Percentiles rank a stretch among this genome's conserved stretches.
Conservation (phyloP, 169 alveolate genomes). For the Perkinsus olseni region DNA sequence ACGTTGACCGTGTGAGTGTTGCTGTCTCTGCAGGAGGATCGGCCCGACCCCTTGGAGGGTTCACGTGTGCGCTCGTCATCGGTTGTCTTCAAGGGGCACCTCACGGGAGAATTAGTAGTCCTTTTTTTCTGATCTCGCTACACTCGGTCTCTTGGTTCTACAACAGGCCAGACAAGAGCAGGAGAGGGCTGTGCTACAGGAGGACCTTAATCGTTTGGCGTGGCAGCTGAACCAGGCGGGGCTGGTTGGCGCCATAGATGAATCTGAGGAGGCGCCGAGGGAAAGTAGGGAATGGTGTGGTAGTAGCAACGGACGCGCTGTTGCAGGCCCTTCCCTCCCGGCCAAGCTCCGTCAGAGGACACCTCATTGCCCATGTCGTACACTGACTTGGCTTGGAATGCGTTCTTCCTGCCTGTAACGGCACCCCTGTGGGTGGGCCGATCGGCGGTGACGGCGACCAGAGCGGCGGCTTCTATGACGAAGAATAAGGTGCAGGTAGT, state of each 20-base stretch:
- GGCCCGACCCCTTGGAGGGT: neutral
- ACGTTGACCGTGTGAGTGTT: neutral
- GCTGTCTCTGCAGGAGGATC: no score
- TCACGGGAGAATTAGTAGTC: neutral
- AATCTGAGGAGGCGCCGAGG: no score
- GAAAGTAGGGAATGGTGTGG: no score
- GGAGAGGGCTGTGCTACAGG: neutral
- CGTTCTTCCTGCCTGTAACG: neutral
- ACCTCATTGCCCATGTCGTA: neutral
- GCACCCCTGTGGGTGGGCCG: neutral
- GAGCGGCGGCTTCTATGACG: neutral
- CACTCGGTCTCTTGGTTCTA: no score
- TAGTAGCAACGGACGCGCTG: no score
- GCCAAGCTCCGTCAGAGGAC: neutral
- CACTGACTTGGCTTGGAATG: neutral
- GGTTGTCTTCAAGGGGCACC: neutral
- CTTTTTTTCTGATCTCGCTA: no score
- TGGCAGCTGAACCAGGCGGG: neutral
- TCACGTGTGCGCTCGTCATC: neutral
- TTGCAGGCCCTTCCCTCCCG: no score
- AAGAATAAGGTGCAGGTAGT: neutral
- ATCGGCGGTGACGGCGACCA: neutral
- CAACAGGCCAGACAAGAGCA: neutral
- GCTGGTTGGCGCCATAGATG: no score
- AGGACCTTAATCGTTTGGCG: neutral